Conservation (phyloP, 2,329 filamentous ascomycete species). For the Cordyceps cateniannulata region DNA sequence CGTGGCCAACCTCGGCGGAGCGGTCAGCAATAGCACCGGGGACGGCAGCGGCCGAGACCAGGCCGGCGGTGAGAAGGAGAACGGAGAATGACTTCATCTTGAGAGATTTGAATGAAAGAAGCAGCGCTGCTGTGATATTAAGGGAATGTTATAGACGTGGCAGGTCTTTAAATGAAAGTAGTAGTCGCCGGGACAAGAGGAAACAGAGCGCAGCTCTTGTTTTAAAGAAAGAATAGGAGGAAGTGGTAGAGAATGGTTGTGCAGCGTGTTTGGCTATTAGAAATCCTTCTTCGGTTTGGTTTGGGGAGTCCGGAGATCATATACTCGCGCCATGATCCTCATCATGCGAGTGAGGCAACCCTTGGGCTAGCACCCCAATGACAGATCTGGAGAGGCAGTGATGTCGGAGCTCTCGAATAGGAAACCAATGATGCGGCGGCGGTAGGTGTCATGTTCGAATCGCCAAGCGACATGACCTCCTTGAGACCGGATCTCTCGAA, state of each 20-base stretch:
- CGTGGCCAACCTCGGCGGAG: conserved; percentile 3
- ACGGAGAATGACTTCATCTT: conserved; percentile 24
- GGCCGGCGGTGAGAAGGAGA: conserved; percentile 23
- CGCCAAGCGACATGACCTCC: conserved; percentile 11
- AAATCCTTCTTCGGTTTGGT: background rate
- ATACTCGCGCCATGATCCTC: conserved; percentile 8
- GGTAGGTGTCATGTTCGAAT: background rate
- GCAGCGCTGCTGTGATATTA: conserved; percentile 8
- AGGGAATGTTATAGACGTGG: conserved; percentile 2
- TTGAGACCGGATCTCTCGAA: conserved; percentile 17
- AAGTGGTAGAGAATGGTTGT: conserved; percentile 13
- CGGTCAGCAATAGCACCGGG: conserved; percentile 16
- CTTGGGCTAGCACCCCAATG: background rate
- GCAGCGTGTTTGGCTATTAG: background rate
- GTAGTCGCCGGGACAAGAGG: conserved; percentile 13
- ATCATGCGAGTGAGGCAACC: background rate
- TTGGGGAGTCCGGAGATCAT: conserved; percentile 7
- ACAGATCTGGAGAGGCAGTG: background rate
- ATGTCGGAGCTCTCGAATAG: background rate
- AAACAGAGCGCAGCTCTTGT: conserved; percentile 27
- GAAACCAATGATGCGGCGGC: background rate
- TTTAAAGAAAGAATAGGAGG: conserved; percentile 15
- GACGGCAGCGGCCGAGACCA: conserved; percentile 24
- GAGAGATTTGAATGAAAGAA: background rate
- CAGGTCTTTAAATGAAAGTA: conserved; percentile 10